Conservation (phyloP, 106 monocot species). For the Apostasia ramifera region DNA sequence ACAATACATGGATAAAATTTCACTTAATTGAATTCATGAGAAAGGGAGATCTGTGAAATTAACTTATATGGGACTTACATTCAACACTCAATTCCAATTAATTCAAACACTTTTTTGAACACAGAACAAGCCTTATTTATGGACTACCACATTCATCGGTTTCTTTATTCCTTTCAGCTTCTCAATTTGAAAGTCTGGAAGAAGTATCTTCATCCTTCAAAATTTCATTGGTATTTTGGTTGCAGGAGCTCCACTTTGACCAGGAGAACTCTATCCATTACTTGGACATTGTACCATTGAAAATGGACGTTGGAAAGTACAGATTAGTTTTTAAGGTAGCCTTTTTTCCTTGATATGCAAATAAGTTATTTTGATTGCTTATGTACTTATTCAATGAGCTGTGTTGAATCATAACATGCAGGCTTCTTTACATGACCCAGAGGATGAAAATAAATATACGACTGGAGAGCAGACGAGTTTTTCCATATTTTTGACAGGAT, state of each 20-base stretch:
- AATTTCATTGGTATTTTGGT: conserved; percentile 8
- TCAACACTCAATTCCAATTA: no score
- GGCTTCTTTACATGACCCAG: conserved; percentile 67
- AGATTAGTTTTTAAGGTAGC: conserved; percentile 72
- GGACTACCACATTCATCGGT: neutral
- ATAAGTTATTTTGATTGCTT: conserved; percentile 2
- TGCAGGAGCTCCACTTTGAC: conserved; percentile 82
- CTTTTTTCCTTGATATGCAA: conserved; percentile 6
- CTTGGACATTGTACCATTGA: conserved; percentile 64
- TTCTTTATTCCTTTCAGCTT: neutral
- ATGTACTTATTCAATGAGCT: conserved; percentile 2
- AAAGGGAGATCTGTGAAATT: no score
- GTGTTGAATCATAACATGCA: conserved; percentile 20
- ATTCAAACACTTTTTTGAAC: no score
- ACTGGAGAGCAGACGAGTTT: conserved; percentile 36
- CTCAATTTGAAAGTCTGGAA: neutral
- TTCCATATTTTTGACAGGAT: conserved; percentile 52
- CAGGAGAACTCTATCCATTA: conserved; percentile 47
- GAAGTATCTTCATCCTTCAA: neutral
- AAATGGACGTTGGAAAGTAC: conserved; percentile 87
- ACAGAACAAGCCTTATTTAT: no score
- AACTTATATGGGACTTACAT: no score
- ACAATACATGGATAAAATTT: no score
- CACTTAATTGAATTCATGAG: no score
- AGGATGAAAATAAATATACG: conserved; percentile 42